Evolutionary conservation across 192 early-diverging fungal species (phyloP), one percentile per base, ranked within the genome.

Genomic region (Coemansia sp.): DNA sequence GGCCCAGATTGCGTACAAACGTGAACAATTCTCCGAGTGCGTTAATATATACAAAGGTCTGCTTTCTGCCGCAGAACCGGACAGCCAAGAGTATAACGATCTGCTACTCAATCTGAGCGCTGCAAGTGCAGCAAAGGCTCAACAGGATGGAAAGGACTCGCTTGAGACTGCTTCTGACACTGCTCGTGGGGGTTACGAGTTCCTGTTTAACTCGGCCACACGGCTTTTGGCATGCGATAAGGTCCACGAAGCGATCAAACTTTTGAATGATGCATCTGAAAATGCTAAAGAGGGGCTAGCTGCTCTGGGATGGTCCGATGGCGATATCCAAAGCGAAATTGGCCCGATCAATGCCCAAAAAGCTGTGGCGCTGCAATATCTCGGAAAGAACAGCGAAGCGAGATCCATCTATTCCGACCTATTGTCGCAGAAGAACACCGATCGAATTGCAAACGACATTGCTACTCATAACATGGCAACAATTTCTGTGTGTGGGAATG

Each of bases 1-100:
- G 15, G 79, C 79, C 12, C 79, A 82, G 61, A 70, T 82, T 68
- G 74, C 74, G 26, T 82, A 77, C 75, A 82, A 77, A 37, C 49
- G 64, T 43, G 64, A 65, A 33, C 49, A 70, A 25, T 82, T 71
- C 64, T 43, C 53, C 16, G 67, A 75, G 37, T 81, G 78, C 57
- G 37, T 69, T 21, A 49, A 57, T 8, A 58, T 75, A 21, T 81
- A 81, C 64, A 29, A 71, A 25, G 30, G 9, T 30, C 66, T 81
- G 25, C 51, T 81, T 21, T 42, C 70, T 26, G 20, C 30, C 16
- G 12, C 53, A 1, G 78, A 66, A 3, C 34, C 26, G 12, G 63
- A 40, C 2, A 57, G 66, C 42, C 51, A 64, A 23, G 70, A 71
- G 43, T 58, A 59, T 56, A 59, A 59, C 20, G 78, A 81, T 34